Conservation (phyloP, 352 stramenopile genomes). For the Pythium chondricola region DNA sequence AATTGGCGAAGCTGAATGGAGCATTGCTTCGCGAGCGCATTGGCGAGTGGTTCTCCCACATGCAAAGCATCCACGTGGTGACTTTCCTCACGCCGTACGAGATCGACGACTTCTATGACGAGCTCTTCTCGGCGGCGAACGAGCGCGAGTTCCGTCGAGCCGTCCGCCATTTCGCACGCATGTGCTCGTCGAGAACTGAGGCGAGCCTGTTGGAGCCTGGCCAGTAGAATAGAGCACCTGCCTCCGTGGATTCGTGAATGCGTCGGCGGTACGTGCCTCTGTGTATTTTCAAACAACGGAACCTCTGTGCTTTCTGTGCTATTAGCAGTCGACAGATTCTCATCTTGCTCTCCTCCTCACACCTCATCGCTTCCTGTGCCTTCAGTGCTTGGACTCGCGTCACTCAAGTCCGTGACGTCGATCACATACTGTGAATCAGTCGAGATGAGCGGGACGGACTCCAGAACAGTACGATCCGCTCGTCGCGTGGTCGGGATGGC, state of each 20-base stretch:
- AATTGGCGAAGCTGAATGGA: slow-evolving; percentile 63
- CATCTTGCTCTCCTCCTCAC: too few relatives aligned
- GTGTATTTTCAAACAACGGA: slow-evolving; percentile 1
- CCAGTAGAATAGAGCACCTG: slow-evolving; percentile 8
- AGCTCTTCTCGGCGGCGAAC: slow-evolving; percentile 51
- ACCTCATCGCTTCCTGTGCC: not conserved
- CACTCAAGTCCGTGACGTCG: slow-evolving; percentile 21
- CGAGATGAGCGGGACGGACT: slow-evolving; percentile 25
- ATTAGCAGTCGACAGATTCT: too few relatives aligned
- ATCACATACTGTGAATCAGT: slow-evolving; percentile 55
- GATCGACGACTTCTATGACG: slow-evolving; percentile 48
- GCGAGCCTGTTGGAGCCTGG: slow-evolving; percentile 25
- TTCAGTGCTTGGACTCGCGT: too few relatives aligned
- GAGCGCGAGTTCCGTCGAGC: slow-evolving; percentile 71
- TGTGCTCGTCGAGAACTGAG: slow-evolving; percentile 74
- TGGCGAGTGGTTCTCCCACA: slow-evolving; percentile 57
- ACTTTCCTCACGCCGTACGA: slow-evolving; percentile 61
- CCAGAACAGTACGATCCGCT: slow-evolving; percentile 1
- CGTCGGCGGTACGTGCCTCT: too few relatives aligned
- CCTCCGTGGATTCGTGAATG: too few relatives aligned
- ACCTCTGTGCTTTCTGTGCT: too few relatives aligned
- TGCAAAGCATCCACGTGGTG: slow-evolving; percentile 32
- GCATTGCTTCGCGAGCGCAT: slow-evolving; percentile 48
- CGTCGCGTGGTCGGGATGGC: not conserved
- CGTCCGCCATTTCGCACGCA: slow-evolving; percentile 74